These are phyloP conservation scores for Evernia prunastri DNA, from an alignment of 495 filamentous ascomycete species.

Conservation along the genomic window DNA sequence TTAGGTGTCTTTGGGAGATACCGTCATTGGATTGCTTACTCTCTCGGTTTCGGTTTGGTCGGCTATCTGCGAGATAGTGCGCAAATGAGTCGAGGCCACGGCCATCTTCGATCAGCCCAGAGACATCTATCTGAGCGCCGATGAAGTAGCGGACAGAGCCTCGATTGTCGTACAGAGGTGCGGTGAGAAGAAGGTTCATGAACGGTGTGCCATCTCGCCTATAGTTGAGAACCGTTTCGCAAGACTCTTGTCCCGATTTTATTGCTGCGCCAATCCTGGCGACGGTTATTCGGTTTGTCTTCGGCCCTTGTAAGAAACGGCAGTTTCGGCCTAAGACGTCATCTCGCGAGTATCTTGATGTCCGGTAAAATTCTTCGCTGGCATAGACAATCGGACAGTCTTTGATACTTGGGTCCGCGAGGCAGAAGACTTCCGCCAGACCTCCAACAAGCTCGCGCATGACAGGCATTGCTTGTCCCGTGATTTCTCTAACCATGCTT, in stretches of 20 bases:
- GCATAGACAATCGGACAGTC: slow-evolving; percentile 77
- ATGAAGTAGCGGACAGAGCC: slow-evolving; percentile 55
- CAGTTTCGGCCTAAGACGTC: slow-evolving; percentile 57
- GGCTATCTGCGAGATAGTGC: slow-evolving; percentile 27
- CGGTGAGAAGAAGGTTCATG: slow-evolving; percentile 60
- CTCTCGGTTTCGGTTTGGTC: slow-evolving; percentile 25
- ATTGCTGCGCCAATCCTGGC: slow-evolving; percentile 44
- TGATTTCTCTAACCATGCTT: slow-evolving; percentile 53
- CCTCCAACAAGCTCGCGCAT: slow-evolving; percentile 61
- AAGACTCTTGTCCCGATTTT: slow-evolving; percentile 47
- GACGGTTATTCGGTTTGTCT: slow-evolving; percentile 43
- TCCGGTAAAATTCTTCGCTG: slow-evolving; percentile 61
- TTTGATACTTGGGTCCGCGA: slow-evolving; percentile 64
- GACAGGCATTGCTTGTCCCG: slow-evolving; percentile 48
- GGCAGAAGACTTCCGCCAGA: slow-evolving; percentile 68
- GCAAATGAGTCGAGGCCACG: slow-evolving; percentile 50
- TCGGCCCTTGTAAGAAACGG: slow-evolving; percentile 57
- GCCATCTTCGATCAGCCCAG: slow-evolving; percentile 51
- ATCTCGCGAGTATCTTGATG: slow-evolving; percentile 54
- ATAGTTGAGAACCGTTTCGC: slow-evolving; percentile 34
- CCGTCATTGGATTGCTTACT: slow-evolving; percentile 16
- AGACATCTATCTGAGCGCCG: slow-evolving; percentile 58
- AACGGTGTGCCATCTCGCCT: slow-evolving; percentile 59
- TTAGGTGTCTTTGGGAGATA: slow-evolving; percentile 19
- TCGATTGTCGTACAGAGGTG: slow-evolving; percentile 55